Base-by-base conservation (phyloP, 2,329 filamentous ascomycete genomes). In the Rhytidhysteron rufulum region DNA sequence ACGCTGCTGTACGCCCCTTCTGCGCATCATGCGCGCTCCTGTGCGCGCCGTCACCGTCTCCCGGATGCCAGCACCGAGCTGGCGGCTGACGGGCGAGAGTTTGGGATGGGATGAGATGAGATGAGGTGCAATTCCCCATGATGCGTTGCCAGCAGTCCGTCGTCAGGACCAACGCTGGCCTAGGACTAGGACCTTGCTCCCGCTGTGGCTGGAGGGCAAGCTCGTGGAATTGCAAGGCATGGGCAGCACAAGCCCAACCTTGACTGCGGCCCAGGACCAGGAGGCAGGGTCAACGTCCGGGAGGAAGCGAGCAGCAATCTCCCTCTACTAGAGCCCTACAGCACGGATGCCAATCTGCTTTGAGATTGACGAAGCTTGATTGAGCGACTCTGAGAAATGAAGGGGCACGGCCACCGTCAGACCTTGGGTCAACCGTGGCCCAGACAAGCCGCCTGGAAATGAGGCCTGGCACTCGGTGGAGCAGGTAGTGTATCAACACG, bases 361-460 rank as follows among this genome's bases (percentile, higher is more conserved):
- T 34, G 49, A 54, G 52, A 50, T 35, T 38, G 48, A 50, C 34
- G 22, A 13, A 4, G 35, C 35, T 37, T 21, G 46, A 45, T 44
- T 45, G 51, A 50, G 55, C 60, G 64, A 65, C 64, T 65, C 60
- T 64, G 63, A 60, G 62, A 65, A 65, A 65, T 65, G 62, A 65
- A 65, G 62, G 60, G 58, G 53, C 45, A 49, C 51, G 48, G 34
- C 54, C 45, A 47, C 55, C 45, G 51, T 58, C 54, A 57, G 53
- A 55, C 54, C 45, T 59, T 50, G 50, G 53, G 53, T 47, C 54
- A 49, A 49, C 43, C 46, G 50, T 53, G 43, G 40, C 58, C 59
- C 49, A 50, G 60, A 58, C 48, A 43, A 55, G 60, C 48, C 36
- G 40, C 37, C 48, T 33, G 44, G 46, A 62, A 57, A 64, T 62